Evolutionary conservation across 495 filamentous ascomycete species (phyloP), one percentile per base, ranked within the genome.

Genomic region (Hyaloscypha variabilis): DNA sequence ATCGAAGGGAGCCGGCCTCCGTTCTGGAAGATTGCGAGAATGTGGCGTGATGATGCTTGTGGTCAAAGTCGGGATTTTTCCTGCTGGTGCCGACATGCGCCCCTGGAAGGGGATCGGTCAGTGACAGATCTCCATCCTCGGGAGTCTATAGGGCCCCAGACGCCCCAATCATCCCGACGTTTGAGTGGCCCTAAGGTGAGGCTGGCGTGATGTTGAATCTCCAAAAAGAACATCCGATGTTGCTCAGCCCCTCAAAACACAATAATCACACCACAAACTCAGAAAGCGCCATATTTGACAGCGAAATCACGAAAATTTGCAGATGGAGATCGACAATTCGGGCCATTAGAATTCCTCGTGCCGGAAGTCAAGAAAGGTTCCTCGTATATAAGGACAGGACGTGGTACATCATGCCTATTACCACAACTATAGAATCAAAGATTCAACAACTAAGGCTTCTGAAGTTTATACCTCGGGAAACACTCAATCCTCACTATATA

Each of bases 401-500:
- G 39, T 46, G 13, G 11, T 10, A 8, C 39, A 46, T 6, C 8
- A 13, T 13, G 31, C 39, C 6, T 17, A 17, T 17, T 4, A 46
- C 3, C 17, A 17, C 39, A 11, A 46, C 39, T 46, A 46, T 17
- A 10, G 19, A 54, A 17, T 28, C 21, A 54, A 24, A 54, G 6
- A 34, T 6, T 8, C 31, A 34, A 34, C 31, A 34, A 8, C 31
- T 34, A 8, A 53, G 46, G n/a, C 3, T 49, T 17, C 30, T 54
- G 34, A 30, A 54, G 11, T 54, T 19, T 54, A 53, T 26, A 28
- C 25, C 11, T 11, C 29, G 17, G 2, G 26, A 53, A 28, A 19
- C 26, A 53, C 50, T 53, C 26, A 60, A 66, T 54, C 63, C 29
- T 39, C 31, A 60, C 19, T 49, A 53, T 3, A 59, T 66, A 30